Percentiles rank a stretch among this genome's conserved stretches.
These are phyloP conservation scores for Rhodotorula sp. DNA, from an alignment of 1,284 basidiomycete genomes.

Conservation along the genomic window DNA sequence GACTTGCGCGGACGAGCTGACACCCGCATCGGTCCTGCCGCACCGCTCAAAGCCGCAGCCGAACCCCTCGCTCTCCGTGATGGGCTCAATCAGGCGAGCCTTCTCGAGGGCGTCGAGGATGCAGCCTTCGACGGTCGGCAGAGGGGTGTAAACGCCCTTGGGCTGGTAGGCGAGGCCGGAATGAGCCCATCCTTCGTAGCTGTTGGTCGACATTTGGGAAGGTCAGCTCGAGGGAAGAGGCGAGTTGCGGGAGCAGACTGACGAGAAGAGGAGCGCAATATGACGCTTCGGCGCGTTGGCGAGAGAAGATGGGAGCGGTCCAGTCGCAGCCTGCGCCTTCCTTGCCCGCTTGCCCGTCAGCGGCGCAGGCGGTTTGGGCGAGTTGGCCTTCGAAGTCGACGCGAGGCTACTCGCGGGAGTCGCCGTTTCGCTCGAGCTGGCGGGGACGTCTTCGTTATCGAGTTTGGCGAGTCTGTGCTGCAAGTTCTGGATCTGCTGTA, in stretches of 20 bases:
- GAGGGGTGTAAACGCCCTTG: conserved; percentile 56
- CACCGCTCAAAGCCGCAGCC: conserved; percentile 87
- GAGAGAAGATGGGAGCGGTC: conserved; percentile 34
- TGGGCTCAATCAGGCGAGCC: conserved; percentile 64
- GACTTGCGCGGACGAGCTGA: conserved; percentile 92
- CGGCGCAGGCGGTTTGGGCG: not conserved
- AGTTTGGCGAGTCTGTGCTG: conserved; percentile 21
- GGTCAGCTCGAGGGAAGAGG: not conserved
- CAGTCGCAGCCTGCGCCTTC: conserved; percentile 8
- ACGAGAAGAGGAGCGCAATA: conserved; percentile 38
- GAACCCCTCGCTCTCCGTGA: conserved; percentile 63
- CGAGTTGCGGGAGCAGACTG: not conserved
- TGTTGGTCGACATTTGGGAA: not conserved
- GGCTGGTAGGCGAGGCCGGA: conserved; percentile 81
- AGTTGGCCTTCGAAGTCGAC: not conserved
- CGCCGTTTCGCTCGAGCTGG: not conserved
- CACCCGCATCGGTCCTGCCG: conserved; percentile 91
- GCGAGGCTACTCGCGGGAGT: not conserved
- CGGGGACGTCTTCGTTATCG: not conserved
- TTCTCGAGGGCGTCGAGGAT: conserved; percentile 78
- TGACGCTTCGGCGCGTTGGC: conserved; percentile 37
- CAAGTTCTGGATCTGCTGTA: conserved; percentile 27
- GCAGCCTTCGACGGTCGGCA: conserved; percentile 88
- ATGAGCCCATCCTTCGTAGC: conserved; percentile 89
- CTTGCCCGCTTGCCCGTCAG: conserved; percentile 3